These are phyloP conservation scores for Fusarium burgessii DNA, from an alignment of 2,329 filamentous ascomycete species.

Conservation along the genomic window DNA sequence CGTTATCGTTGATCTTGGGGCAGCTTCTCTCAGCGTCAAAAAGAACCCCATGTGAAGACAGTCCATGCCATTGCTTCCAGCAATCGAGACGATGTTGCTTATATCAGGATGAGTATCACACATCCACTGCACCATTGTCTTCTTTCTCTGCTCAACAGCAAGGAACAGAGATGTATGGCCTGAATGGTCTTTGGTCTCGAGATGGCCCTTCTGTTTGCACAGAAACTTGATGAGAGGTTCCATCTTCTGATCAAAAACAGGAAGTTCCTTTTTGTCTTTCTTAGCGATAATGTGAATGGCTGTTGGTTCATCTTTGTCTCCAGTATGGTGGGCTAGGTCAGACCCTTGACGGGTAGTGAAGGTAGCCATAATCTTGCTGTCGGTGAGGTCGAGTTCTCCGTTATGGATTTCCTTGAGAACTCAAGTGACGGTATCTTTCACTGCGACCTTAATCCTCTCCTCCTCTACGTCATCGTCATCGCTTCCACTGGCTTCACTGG, in stretches of 20 bases:
- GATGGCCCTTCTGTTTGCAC: neutral
- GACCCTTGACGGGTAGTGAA: slow-evolving; percentile 21
- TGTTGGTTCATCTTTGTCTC: slow-evolving; percentile 27
- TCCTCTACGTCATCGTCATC: slow-evolving; percentile 24
- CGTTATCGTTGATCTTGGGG: slow-evolving; percentile 4
- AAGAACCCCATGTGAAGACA: slow-evolving; percentile 26
- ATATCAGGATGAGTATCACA: slow-evolving; percentile 10
- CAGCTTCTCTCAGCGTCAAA: slow-evolving; percentile 35
- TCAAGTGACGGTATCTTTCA: neutral
- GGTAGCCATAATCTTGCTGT: neutral
- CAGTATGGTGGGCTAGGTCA: slow-evolving; percentile 16
- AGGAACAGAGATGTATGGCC: neutral
- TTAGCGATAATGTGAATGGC: slow-evolving; percentile 34
- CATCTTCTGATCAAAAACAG: slow-evolving; percentile 34
- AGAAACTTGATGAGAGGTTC: slow-evolving; percentile 19
- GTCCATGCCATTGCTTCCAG: slow-evolving; percentile 2
- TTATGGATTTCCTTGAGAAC: neutral
- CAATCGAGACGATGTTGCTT: neutral
- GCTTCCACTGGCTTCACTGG: slow-evolving; percentile 17
- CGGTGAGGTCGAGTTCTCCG: slow-evolving; percentile 2
- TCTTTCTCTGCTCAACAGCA: slow-evolving; percentile 2
- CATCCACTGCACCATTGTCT: slow-evolving; percentile 13
- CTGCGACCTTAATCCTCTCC: neutral
- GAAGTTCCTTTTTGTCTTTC: slow-evolving; percentile 30
- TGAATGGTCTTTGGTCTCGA: neutral